phyloP scores from a whole-genome alignment of 116 monocot genomes.

The Phalaenopsis hybrid region DNA sequence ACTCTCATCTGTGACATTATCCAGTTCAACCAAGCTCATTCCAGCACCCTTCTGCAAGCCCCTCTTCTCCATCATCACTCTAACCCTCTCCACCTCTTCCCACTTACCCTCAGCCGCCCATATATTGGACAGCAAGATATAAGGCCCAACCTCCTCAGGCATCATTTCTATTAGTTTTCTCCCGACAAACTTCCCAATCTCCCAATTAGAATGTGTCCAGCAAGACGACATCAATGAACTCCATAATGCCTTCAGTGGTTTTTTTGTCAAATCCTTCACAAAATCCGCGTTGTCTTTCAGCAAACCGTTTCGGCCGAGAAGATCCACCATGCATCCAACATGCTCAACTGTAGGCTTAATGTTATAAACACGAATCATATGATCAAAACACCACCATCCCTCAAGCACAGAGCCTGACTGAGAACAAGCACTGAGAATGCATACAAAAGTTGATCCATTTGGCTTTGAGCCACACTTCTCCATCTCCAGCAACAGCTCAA shows the following conservation, averaged over 20 bases:
- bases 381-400: conserved; percentile 63
- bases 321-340: no score
- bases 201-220: conserved; percentile 26
- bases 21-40: conserved; percentile 23
- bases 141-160: conserved; percentile 43
- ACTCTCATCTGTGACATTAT: neutral
- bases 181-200: conserved; percentile 52
- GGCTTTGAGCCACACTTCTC: conserved; percentile 32
- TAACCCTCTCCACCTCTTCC: conserved; percentile 63
- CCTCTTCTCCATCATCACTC: conserved; percentile 41
- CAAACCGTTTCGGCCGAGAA: no score
- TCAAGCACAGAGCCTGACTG: conserved; percentile 53
- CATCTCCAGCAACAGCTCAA: conserved; percentile 61
- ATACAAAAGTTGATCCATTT: conserved; percentile 57
- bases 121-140: conserved; percentile 62
- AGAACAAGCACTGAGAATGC: conserved; percentile 51
- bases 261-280: no score
- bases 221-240: conserved; percentile 59
- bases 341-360: conserved; percentile 21
- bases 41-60: conserved; percentile 50
- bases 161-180: conserved; percentile 50
- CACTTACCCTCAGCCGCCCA: conserved; percentile 67
- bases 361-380: conserved; percentile 30
- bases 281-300: no score
- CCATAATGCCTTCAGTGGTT: conserved; percentile 17